phyloP scores from a whole-genome alignment of 2,329 filamentous ascomycete species.

The Periglandula ipomoeae region DNA sequence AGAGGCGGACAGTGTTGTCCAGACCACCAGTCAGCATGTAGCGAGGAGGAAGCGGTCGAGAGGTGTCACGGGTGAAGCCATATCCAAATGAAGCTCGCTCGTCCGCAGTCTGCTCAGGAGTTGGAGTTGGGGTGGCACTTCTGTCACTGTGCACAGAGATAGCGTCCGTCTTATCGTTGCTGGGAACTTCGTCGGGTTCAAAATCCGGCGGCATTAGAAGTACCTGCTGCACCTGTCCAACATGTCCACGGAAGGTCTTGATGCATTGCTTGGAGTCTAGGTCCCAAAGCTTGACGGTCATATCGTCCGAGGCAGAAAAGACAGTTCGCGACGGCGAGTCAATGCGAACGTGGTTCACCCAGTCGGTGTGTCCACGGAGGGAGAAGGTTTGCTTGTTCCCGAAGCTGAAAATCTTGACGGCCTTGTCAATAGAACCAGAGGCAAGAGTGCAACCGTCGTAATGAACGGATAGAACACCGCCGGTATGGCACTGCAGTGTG shows the following conservation, averaged over 20 bases:
- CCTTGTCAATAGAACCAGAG: slow-evolving; percentile 82
- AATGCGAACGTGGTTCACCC: slow-evolving; percentile 93
- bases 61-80: slow-evolving; percentile 50
- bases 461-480: slow-evolving; percentile 79
- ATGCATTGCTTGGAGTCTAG: slow-evolving; percentile 76
- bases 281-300: slow-evolving; percentile 87
- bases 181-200: slow-evolving; percentile 63
- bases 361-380: slow-evolving; percentile 79
- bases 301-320: slow-evolving; percentile 89
- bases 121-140: slow-evolving; percentile 30
- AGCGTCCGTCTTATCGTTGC: slow-evolving; percentile 44
- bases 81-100: slow-evolving; percentile 48
- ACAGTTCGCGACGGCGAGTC: slow-evolving; percentile 75
- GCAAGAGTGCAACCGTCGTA: slow-evolving; percentile 79
- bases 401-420: slow-evolving; percentile 89
- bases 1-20: slow-evolving; percentile 84
- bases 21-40: slow-evolving; percentile 92
- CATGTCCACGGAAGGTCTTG: slow-evolving; percentile 73
- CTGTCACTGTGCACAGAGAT: slow-evolving; percentile 39
- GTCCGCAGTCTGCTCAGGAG: slow-evolving; percentile 27
- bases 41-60: slow-evolving; percentile 66
- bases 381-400: slow-evolving; percentile 71
- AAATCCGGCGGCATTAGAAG: slow-evolving; percentile 78
- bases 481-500: slow-evolving; percentile 68
- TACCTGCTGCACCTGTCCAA: slow-evolving; percentile 91